A percentile compares a stretch with the other conserved stretches of the same genome.
Evolutionary conservation across 441 rosid genomes (phyloP).

Genomic region (Gossypium trilobum): DNA sequence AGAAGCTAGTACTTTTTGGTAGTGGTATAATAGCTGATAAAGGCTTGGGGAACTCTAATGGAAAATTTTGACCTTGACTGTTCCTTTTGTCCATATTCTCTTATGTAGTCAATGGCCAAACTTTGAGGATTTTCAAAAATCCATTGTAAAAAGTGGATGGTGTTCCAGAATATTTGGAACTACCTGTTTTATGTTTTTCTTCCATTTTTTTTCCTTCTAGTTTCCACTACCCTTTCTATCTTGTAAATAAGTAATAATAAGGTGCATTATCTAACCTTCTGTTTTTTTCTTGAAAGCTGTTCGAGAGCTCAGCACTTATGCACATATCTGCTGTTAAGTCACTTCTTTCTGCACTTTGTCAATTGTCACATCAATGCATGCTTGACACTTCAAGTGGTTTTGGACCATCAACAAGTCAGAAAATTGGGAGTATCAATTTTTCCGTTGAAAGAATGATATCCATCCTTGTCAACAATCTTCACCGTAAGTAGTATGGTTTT

Average conservation of each 20-base stretch:
- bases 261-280: conserved; percentile 29
- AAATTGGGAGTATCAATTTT: conserved; percentile 74
- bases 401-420: conserved; percentile 69
- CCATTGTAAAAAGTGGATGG: not conserved
- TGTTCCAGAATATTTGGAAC: not conserved
- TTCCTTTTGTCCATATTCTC: not conserved
- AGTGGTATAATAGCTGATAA: not conserved
- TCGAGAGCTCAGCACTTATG: conserved; percentile 98
- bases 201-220: not conserved
- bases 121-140: not conserved
- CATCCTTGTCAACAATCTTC: conserved; percentile 88
- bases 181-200: not conserved
- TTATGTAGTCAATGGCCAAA: not conserved
- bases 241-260: conserved; percentile 9
- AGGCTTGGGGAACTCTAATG: not conserved
- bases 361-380: conserved; percentile 84
- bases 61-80: not conserved
- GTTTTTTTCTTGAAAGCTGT: conserved; percentile 54
- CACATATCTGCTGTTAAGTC: conserved; percentile 90
- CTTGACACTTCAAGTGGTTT: conserved; percentile 56
- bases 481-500: conserved; percentile 55
- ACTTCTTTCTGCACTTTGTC: conserved; percentile 80
- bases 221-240: not conserved
- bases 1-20: not conserved
- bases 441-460: conserved; percentile 96